phyloP scores from a whole-genome alignment of 148 eudicot species.

The Rhododendron simsii region DNA sequence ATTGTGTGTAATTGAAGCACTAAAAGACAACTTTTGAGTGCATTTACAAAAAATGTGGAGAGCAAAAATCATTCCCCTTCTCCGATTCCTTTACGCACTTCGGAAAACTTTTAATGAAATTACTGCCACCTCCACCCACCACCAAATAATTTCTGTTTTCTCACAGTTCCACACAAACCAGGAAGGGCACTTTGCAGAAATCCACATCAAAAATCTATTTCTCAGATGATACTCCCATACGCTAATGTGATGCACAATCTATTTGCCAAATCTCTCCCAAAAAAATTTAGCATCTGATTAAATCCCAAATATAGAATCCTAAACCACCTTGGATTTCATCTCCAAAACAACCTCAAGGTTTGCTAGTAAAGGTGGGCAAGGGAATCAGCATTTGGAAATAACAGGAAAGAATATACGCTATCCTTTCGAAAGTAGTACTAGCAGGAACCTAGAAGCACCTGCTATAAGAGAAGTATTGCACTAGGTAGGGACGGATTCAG shows the following conservation, averaged over 20 bases:
- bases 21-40: background rate
- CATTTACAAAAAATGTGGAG: background rate
- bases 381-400: background rate
- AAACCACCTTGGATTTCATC: background rate
- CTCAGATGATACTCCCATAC: background rate
- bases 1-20: background rate
- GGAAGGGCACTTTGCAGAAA: background rate
- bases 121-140: background rate
- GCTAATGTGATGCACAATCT: background rate
- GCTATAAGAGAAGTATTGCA: background rate
- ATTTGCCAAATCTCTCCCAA: background rate
- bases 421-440: background rate
- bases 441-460: background rate
- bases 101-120: background rate
- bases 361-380: background rate
- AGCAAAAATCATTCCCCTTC: background rate
- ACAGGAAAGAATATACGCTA: background rate
- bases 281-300: background rate
- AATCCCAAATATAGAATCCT: background rate
- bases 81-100: background rate
- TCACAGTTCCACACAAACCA: background rate
- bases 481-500: too few species aligned
- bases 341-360: background rate
- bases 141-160: background rate
- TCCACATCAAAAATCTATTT: background rate